Conservation (phyloP, 192 early-diverging fungal genomes). For the Piromyces sp. region DNA sequence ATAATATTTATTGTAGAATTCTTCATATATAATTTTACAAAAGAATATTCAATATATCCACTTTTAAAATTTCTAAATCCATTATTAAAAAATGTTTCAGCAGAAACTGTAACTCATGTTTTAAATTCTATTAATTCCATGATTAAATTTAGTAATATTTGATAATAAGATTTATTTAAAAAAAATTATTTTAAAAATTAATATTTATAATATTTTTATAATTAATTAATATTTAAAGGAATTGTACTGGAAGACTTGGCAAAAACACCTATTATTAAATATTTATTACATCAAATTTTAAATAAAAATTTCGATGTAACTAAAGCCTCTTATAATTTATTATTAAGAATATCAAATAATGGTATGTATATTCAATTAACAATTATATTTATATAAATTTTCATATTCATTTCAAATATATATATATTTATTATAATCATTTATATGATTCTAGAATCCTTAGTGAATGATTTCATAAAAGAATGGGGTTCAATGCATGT, state of each 20-base stretch:
- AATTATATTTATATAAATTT: too few relatives aligned
- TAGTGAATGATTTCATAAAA: background rate
- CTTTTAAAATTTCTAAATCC: background rate
- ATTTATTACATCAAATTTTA: background rate
- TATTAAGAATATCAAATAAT: background rate
- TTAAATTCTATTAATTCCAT: background rate
- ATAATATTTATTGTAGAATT: background rate
- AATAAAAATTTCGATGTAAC: background rate
- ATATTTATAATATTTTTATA: too few relatives aligned
- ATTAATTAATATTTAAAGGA: background rate
- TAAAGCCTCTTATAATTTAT: background rate
- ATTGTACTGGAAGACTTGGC: background rate
- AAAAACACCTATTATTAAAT: background rate
- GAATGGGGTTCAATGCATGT: background rate
- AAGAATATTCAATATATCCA: background rate
- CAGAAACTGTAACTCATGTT: background rate
- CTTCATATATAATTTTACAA: background rate
- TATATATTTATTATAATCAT: too few relatives aligned
- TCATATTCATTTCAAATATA: too few relatives aligned
- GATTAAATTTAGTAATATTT: background rate
- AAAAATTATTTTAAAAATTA: too few relatives aligned
- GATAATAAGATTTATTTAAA: too few relatives aligned
- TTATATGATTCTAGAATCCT: too few relatives aligned
- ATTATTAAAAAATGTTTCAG: background rate
- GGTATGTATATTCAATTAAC: too few relatives aligned